These are phyloP conservation scores for Trichophyton verrucosum DNA, from an alignment of 2,329 filamentous ascomycete genomes.

Conservation along the genomic window DNA sequence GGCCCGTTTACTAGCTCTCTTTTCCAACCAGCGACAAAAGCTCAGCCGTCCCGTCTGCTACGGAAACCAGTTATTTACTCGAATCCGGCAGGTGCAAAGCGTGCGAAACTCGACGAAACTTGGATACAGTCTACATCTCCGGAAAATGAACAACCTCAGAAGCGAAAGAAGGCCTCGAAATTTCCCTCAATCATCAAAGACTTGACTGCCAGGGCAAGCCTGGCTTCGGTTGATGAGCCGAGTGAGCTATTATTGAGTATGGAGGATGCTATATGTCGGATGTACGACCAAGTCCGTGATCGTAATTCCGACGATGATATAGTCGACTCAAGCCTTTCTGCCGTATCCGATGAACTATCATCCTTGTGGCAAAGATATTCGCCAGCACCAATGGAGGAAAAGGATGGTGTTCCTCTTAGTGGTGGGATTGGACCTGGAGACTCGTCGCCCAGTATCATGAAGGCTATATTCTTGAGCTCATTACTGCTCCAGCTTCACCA, in stretches of 20 bases:
- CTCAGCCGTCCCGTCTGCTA: conserved; percentile 3
- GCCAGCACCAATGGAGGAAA: conserved; percentile 32
- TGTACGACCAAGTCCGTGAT: conserved; percentile 42
- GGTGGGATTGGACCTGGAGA: conserved; percentile 55
- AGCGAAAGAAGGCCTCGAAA: conserved; percentile 43
- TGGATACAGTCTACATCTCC: conserved; percentile 26
- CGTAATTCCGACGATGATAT: conserved; percentile 23
- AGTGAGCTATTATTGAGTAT: conserved; percentile 61
- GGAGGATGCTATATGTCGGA: conserved; percentile 54
- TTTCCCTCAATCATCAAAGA: conserved; percentile 62
- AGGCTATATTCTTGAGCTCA: conserved; percentile 66
- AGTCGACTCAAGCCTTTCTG: conserved; percentile 23
- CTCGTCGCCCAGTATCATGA: conserved; percentile 52
- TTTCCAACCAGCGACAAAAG: background rate
- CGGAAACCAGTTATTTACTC: conserved; percentile 31
- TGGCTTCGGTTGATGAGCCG: conserved; percentile 54
- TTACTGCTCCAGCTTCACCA: conserved; percentile 71
- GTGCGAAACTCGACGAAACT: conserved; percentile 30
- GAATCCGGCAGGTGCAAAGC: conserved; percentile 31
- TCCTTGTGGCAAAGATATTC: conserved; percentile 24
- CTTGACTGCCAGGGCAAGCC: conserved; percentile 45
- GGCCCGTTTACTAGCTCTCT: background rate
- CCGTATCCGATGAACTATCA: conserved; percentile 25
- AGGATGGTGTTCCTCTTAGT: conserved; percentile 26
- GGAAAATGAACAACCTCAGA: conserved; percentile 25